These are phyloP conservation scores for Suillus alpinus DNA, from an alignment of 768 basidiomycete genomes.

Conservation along the genomic window DNA sequence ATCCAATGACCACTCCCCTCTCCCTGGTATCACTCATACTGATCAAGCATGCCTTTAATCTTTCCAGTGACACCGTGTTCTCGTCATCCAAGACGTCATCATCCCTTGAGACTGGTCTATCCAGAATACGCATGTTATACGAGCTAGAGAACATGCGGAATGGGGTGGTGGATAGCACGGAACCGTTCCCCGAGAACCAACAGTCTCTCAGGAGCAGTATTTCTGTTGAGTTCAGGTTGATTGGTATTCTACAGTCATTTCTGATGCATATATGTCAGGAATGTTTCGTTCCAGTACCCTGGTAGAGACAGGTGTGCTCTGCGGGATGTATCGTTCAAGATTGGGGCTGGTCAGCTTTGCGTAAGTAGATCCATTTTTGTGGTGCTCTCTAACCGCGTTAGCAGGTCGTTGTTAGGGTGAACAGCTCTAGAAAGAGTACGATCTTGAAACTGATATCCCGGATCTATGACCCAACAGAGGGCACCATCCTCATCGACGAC, in stretches of 20 bases:
- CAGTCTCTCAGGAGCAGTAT: slow-evolving; percentile 44
- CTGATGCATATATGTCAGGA: slow-evolving; percentile 31
- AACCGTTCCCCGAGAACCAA: slow-evolving; percentile 49
- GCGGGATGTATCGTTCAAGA: slow-evolving; percentile 63
- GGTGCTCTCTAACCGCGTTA: neutral
- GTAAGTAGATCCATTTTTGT: slow-evolving; percentile 37
- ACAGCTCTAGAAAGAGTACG: slow-evolving; percentile 81
- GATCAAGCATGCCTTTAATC: slow-evolving; percentile 49
- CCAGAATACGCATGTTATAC: slow-evolving; percentile 56
- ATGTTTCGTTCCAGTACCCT: slow-evolving; percentile 73
- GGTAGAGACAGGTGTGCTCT: slow-evolving; percentile 51
- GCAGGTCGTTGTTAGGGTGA: slow-evolving; percentile 73
- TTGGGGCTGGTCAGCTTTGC: slow-evolving; percentile 69
- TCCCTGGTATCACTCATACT: slow-evolving; percentile 63
- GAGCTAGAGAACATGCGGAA: slow-evolving; percentile 60
- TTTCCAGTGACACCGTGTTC: slow-evolving; percentile 52
- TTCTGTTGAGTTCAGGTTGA: slow-evolving; percentile 53
- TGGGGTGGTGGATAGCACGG: slow-evolving; percentile 48
- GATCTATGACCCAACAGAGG: slow-evolving; percentile 66
- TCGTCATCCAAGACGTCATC: slow-evolving; percentile 48
- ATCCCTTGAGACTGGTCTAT: slow-evolving; percentile 52
- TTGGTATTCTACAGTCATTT: slow-evolving; percentile 1
- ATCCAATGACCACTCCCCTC: slow-evolving; percentile 56
- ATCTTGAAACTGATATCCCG: slow-evolving; percentile 72
- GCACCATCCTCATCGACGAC: slow-evolving; percentile 63